Evolutionary conservation across 225 moss, liverwort and hornwort genomes (phyloP), one percentile per base, ranked within the genome.

Genomic region (Asterella californica): DNA sequence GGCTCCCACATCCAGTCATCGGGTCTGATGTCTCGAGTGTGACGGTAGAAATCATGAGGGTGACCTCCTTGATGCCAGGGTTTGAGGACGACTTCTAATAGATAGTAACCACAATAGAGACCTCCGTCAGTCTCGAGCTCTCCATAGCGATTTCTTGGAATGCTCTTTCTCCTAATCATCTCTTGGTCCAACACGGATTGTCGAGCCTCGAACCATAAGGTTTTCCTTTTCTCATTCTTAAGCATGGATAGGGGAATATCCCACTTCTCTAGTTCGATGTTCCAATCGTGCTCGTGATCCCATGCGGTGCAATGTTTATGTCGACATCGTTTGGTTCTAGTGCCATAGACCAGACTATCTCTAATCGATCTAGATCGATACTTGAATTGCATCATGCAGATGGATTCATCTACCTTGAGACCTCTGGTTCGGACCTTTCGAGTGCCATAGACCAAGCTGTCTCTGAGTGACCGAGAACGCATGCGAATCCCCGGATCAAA

Each of bases 301-400:
- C 83, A 87, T 27, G 87, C 87, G 2, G 84, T 82, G 48, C 87
- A 87, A 11, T 87, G 83, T 67, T 84, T 87, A 73, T 87, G 81
- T 29, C 82, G 79, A 72, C 87, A 87, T 45, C 83, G 67, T 50
- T 84, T 87, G 38, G 64, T 72, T 62, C 87, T 67, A 15, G 81
- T 84, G 72, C 87, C 87, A 75, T 87, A 87, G 2, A 87, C 87
- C 46, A 87, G 79, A 65, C 87, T 87, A 54, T 87, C 81, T 38
- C 87, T 81, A 19, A 83, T 87, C 47, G 81, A 71, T 52, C 79
- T 81, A 37, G 87, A 84, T 49, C 81, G 82, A 17, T 75, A 81
- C 49, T 87, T 84, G 57, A 79, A 70, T 18, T 84, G 81, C 4
- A 32, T 72, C 70, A 84, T 6, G 21, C 64, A 79, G 49, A 87